These are phyloP conservation scores for Albatrellus ellisii DNA, from an alignment of 768 basidiomycete species.

Conservation along the genomic window DNA sequence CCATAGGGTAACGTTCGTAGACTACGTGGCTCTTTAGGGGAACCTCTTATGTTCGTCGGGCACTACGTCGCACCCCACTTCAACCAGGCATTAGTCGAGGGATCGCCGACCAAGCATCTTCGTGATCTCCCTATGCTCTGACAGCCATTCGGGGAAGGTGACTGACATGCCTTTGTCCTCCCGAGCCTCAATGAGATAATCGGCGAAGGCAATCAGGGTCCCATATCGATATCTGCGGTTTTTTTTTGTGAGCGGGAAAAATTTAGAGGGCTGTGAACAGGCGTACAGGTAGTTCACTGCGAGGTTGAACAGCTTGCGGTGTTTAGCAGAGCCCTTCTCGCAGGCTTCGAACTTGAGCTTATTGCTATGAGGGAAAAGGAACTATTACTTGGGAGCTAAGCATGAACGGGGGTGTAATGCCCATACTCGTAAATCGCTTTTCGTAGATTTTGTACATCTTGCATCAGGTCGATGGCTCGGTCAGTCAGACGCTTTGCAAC, in stretches of 20 bases:
- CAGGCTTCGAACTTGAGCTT: constrained; percentile 82
- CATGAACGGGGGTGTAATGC: background rate
- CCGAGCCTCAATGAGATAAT: constrained; percentile 73
- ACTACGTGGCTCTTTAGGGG: too few species aligned
- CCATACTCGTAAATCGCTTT: constrained; percentile 91
- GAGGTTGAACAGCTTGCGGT: constrained; percentile 57
- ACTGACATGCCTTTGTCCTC: constrained; percentile 24
- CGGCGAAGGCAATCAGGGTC: constrained; percentile 85
- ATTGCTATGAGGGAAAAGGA: constrained; percentile 39
- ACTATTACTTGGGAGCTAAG: background rate
- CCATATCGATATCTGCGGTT: constrained; percentile 68
- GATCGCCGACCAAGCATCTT: constrained; percentile 55
- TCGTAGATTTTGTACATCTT: constrained; percentile 93
- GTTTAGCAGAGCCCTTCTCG: constrained; percentile 67
- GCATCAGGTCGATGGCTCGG: constrained; percentile 81
- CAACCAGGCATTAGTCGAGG: too few species aligned
- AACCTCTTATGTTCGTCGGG: too few species aligned
- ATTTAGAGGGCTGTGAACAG: constrained; percentile 3
- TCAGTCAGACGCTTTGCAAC: constrained; percentile 85
- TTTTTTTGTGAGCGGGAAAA: constrained; percentile 1
- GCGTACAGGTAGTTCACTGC: constrained; percentile 81
- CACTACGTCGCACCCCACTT: too few species aligned
- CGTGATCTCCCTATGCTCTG: constrained; percentile 74
- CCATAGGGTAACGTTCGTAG: too few species aligned
- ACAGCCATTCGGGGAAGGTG: constrained; percentile 70